Evolutionary conservation across 202 grass and related monocot species (phyloP), one percentile per base, ranked within the genome.

Genomic region (Digitaria exilis): DNA sequence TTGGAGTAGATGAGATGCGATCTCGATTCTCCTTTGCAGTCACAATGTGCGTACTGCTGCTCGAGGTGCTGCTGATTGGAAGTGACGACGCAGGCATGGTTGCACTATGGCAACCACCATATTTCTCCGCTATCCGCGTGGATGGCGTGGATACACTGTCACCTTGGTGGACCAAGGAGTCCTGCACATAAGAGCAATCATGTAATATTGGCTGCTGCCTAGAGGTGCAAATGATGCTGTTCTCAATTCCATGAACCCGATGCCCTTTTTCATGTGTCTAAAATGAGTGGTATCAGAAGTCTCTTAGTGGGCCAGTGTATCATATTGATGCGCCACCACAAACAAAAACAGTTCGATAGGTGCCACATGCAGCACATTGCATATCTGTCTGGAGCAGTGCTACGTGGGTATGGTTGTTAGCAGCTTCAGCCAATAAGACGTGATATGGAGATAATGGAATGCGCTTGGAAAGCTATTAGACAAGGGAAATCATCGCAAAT

Each of bases 311-410:
- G 6, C 49, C 59, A 71, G 31, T 7, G 30, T n/a, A 57, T 73
- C 12, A 28, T 75, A 28, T 65, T 46, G 59, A 80, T 35, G n/a
- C 26, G 44, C 26, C 37, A 59, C 39, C 35, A 34, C 44, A 54
- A 80, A 19, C 34, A 80, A 29, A 73, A 73, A 66, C 69, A 74
- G 42, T 46, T 11, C 9, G 29, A 55, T 73, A 73, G 76, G 34
- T 65, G 76, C 55, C 77, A 11, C 35, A 86, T 74, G 84, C 58
- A 86, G 18, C 84, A 73, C 21, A 19, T 19, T n/a, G 49, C 45
- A 31, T 34, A 6, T 28, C 18, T 28, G 21, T 49, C n/a, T 32
- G 30, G 24, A 30, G 24, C 45, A 44, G 26, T 35, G 68, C 7
- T 25, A 18, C 45, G 18, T 75, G 50, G 50, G 37, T 59, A 58